phyloP scores from a whole-genome alignment of 139 green algal genomes.

The Micractinium conductrix region DNA sequence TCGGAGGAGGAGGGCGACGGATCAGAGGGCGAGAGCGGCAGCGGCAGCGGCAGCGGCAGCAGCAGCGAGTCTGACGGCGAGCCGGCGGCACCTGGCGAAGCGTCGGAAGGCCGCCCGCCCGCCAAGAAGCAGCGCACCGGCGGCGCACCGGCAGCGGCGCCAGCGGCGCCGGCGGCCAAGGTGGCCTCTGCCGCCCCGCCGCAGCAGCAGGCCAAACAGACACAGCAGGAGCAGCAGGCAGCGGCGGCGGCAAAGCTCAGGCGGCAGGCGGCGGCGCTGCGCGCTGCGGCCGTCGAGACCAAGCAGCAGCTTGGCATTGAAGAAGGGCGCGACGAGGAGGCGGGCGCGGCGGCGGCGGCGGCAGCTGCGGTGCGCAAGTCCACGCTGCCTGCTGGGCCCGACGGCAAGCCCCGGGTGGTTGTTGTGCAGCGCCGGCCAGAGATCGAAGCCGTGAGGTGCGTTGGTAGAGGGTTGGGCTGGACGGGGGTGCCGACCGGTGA shows the following conservation, averaged over 20 bases:
- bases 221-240: neutral
- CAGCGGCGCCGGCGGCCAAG: no score
- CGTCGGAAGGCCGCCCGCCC: neutral
- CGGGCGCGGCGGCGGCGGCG: neutral
- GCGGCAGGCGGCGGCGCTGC: conserved; percentile 1
- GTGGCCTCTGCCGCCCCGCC: no score
- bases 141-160: neutral
- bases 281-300: neutral
- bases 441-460: conserved; percentile 35
- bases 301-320: conserved; percentile 31
- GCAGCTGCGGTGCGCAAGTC: neutral
- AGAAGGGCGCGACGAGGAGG: neutral
- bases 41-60: conserved; percentile 18
- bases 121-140: conserved; percentile 17
- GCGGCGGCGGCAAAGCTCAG: neutral
- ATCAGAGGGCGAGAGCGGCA: neutral
- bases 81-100: no score
- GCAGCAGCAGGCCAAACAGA: neutral
- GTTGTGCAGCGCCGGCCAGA: conserved; percentile 32
- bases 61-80: neutral
- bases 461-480: conserved; percentile 26
- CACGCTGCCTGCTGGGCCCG: neutral
- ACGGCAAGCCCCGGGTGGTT: conserved; percentile 17
- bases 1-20: neutral
- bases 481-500: neutral